Evolutionary conservation across 768 basidiomycete species (phyloP).

Genomic region (Trametes meyenii): DNA sequence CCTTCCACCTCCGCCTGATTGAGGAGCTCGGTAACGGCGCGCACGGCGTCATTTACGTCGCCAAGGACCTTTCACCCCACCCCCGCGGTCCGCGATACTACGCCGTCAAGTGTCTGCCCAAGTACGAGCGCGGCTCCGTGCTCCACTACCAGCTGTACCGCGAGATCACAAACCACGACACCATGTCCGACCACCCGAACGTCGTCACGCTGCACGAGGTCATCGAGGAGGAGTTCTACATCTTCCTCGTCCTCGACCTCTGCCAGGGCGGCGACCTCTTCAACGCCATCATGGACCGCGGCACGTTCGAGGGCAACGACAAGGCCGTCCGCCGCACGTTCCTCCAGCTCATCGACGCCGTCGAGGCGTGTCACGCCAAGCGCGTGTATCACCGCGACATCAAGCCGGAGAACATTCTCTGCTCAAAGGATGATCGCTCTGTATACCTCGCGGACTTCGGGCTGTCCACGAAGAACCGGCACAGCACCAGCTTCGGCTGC

Average conservation of each 20-base stretch:
- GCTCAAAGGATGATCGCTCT: conserved; percentile 40
- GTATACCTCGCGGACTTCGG: conserved; percentile 59
- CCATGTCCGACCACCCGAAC: conserved; percentile 25
- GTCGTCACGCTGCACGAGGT: conserved; percentile 31
- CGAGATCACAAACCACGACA: conserved; percentile 30
- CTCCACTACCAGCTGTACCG: conserved; percentile 25
- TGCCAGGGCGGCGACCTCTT: conserved; percentile 49
- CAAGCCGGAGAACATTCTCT: conserved; percentile 58
- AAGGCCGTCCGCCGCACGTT: conserved; percentile 48
- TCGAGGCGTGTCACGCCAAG: conserved; percentile 50
- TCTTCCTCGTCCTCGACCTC: conserved; percentile 38
- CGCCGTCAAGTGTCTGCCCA: conserved; percentile 34
- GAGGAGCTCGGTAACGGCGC: conserved; percentile 30
- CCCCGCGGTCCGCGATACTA: conserved; percentile 18
- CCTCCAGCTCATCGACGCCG: conserved; percentile 54
- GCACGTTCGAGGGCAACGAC: conserved; percentile 45
- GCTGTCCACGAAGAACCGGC: conserved; percentile 32
- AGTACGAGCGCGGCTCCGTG: conserved; percentile 25
- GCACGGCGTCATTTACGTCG: conserved; percentile 35
- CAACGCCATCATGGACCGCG: conserved; percentile 43
- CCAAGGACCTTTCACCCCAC: conserved; percentile 27
- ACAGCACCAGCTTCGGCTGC: conserved; percentile 31
- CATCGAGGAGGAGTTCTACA: conserved; percentile 30
- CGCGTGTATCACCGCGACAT: conserved; percentile 60
- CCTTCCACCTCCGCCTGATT: conserved; percentile 23